Evolutionary conservation across 768 basidiomycete genomes (phyloP).

Genomic region (Tylopilus cervinicoccineus): DNA sequence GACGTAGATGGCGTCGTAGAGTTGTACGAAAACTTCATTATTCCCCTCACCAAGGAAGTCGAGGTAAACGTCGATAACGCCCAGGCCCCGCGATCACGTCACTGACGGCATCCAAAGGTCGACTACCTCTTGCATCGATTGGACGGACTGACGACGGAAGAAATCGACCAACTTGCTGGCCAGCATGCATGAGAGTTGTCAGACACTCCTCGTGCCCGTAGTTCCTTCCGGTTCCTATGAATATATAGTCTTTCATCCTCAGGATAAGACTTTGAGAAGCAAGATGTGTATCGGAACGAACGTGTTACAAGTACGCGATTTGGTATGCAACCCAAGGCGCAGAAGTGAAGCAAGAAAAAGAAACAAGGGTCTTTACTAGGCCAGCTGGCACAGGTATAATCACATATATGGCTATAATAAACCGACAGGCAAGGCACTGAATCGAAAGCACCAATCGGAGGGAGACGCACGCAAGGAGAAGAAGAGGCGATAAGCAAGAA

Average conservation of each 20-base stretch:
- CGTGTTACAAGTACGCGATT: constrained; percentile 22
- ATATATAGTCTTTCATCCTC: constrained; percentile 1
- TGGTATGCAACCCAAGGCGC: constrained; percentile 20
- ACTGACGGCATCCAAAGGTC: constrained; percentile 49
- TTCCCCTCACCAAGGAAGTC: constrained; percentile 96
- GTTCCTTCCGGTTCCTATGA: constrained; percentile 4
- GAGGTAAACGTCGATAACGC: constrained; percentile 61
- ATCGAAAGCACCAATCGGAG: constrained; percentile 3
- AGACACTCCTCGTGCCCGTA: constrained; percentile 2
- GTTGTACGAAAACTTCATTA: constrained; percentile 92
- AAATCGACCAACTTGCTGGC: constrained; percentile 61
- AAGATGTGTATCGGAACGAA: constrained; percentile 20
- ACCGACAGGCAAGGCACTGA: constrained; percentile 1
- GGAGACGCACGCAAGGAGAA: constrained; percentile 7
- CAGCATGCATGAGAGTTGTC: constrained; percentile 10
- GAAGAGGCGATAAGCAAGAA: constrained; percentile 24
- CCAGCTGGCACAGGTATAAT: constrained; percentile 16
- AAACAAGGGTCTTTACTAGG: constrained; percentile 16
- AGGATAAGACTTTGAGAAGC: constrained; percentile 8
- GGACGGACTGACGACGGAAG: constrained; percentile 76
- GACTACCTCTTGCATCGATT: constrained; percentile 92
- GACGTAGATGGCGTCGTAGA: constrained; percentile 92
- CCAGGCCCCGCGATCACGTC: background rate
- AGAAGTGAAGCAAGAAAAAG: constrained; percentile 23
- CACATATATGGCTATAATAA: constrained; percentile 13